phyloP scores from a whole-genome alignment of 2,329 filamentous ascomycete species.

The Clonostachys sp. region DNA sequence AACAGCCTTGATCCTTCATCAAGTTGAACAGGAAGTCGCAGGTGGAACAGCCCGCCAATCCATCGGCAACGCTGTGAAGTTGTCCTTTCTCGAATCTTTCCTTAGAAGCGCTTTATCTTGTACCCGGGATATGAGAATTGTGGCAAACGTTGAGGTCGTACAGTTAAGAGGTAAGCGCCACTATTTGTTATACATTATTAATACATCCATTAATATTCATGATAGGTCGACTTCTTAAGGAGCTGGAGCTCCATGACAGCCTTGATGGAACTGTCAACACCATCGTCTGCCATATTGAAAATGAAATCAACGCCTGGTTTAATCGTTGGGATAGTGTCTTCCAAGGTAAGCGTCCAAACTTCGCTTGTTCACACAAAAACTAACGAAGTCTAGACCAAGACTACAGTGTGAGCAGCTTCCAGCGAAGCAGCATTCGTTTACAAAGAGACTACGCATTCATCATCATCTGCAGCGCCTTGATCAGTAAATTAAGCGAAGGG shows the following conservation, averaged over 20 bases:
- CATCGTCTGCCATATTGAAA: not conserved
- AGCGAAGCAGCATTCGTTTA: not conserved
- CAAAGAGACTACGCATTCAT: slow-evolving; percentile 1
- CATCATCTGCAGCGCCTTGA: not conserved
- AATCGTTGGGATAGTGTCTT: not conserved
- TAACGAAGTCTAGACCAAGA: not conserved
- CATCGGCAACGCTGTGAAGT: not conserved
- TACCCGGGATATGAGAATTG: not conserved
- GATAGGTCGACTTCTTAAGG: not conserved
- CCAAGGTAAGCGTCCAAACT: not conserved
- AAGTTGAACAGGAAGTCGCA: not conserved
- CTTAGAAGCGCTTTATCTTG: not conserved
- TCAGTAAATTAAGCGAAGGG: not conserved
- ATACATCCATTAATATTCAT: not conserved
- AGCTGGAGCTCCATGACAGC: not conserved
- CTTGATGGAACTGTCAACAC: not conserved
- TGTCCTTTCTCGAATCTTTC: not conserved
- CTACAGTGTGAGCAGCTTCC: not conserved
- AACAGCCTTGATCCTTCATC: not conserved
- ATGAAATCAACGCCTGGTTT: not conserved
- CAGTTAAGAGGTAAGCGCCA: not conserved
- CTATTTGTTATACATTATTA: too few relatives aligned
- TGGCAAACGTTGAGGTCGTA: not conserved
- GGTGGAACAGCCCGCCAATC: not conserved
- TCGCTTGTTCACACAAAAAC: too few relatives aligned